phyloP scores from a whole-genome alignment of 2,329 filamentous ascomycete genomes.

The Aaosphaeria pasadenensis region DNA sequence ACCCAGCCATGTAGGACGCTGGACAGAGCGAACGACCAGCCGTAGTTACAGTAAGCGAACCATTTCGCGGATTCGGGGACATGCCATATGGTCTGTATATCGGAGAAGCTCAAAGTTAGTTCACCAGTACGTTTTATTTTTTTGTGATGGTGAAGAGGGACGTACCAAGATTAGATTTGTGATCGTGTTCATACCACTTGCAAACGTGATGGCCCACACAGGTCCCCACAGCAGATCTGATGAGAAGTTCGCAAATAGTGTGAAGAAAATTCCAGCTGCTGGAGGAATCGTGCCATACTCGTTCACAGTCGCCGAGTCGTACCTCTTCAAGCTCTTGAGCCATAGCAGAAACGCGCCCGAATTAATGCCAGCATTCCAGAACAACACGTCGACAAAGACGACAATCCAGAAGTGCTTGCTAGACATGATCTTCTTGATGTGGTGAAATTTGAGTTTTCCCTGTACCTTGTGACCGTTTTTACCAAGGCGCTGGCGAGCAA shows the following conservation, averaged over 20 bases:
- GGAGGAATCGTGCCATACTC: conserved; percentile 51
- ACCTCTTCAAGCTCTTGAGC: conserved; percentile 53
- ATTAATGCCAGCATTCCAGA: conserved; percentile 51
- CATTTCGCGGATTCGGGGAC: conserved; percentile 53
- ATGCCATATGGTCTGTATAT: conserved; percentile 42
- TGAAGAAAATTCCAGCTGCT: conserved; percentile 55
- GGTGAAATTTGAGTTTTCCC: conserved; percentile 4
- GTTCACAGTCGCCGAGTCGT: conserved; percentile 45
- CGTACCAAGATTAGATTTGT: not conserved
- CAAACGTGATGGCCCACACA: conserved; percentile 52
- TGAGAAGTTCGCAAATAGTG: conserved; percentile 50
- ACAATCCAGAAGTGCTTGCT: conserved; percentile 51
- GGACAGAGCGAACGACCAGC: conserved; percentile 48
- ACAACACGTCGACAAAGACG: conserved; percentile 50
- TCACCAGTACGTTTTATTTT: not conserved
- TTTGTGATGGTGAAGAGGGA: not conserved
- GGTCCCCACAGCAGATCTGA: conserved; percentile 52
- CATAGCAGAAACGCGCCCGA: conserved; percentile 53
- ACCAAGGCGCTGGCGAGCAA: conserved; percentile 45
- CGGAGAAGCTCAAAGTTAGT: not conserved
- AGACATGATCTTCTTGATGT: conserved; percentile 4
- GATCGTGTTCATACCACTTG: not conserved
- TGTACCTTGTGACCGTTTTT: conserved; percentile 35
- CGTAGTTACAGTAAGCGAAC: conserved; percentile 49
- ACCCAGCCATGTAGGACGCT: conserved; percentile 55